Conservation (phyloP, 805 yeast species). For the Yarrowia sp. region DNA sequence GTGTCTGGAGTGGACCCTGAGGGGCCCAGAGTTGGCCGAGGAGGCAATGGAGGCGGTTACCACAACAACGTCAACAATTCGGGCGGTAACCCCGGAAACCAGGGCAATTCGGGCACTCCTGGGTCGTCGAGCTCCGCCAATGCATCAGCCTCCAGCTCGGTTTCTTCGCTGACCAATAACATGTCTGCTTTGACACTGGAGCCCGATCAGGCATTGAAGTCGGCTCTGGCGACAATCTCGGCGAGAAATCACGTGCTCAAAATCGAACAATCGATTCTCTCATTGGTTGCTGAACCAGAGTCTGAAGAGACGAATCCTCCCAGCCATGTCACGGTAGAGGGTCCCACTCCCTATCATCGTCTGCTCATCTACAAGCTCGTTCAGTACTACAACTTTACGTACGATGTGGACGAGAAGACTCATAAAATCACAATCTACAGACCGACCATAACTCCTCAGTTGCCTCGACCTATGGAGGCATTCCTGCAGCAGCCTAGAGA, state of each 20-base stretch:
- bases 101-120: neutral
- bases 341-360: constrained; percentile 15
- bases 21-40: constrained; percentile 4
- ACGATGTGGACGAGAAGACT: constrained; percentile 24
- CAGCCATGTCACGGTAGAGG: constrained; percentile 5
- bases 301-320: neutral
- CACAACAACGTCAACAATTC: neutral
- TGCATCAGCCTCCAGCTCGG: constrained; percentile 10
- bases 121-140: neutral
- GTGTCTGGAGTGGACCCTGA: constrained; percentile 22
- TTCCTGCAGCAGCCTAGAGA: constrained; percentile 13
- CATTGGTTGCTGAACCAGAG: neutral
- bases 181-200: neutral
- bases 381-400: constrained; percentile 25
- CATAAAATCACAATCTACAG: constrained; percentile 25
- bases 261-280: constrained; percentile 6
- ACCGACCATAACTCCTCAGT: neutral
- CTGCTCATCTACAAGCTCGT: constrained; percentile 25
- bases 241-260: constrained; percentile 10
- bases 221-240: neutral
- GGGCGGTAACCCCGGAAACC: constrained; percentile 5
- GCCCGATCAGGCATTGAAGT: constrained; percentile 18
- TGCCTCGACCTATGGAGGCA: constrained; percentile 24
- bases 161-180: neutral
- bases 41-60: constrained; percentile 1